A percentile compares a stretch with the other conserved stretches of the same genome.
Evolutionary conservation across 129 eudicot genomes (phyloP).

Genomic region (Erigeron canadensis): DNA sequence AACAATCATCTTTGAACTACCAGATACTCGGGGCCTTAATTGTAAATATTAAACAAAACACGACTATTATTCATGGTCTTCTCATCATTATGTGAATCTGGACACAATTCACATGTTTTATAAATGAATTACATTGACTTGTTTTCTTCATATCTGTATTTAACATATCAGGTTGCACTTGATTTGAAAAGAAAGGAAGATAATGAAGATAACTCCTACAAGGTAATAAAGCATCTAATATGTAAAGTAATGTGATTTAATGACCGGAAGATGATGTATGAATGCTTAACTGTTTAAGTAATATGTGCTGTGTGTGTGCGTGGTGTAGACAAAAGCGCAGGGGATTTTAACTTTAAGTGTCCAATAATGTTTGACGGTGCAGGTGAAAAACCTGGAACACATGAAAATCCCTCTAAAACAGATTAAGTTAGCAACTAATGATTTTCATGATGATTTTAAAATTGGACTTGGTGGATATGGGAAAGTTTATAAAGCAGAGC

Average conservation of each 20-base stretch:
- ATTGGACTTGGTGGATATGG: slow-evolving; percentile 36
- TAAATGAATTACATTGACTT: not conserved
- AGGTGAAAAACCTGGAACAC: slow-evolving; percentile 34
- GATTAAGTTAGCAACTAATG: slow-evolving; percentile 30
- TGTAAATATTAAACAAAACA: not conserved
- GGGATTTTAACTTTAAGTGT: not conserved
- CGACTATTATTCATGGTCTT: too few species aligned
- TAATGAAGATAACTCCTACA: slow-evolving; percentile 25
- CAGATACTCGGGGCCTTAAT: not conserved
- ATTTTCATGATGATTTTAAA: slow-evolving; percentile 33
- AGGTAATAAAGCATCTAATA: slow-evolving; percentile 12
- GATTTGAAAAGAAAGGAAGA: slow-evolving; percentile 15
- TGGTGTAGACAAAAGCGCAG: not conserved
- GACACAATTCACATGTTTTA: not conserved
- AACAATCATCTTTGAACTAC: too few species aligned
- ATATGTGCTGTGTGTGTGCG: not conserved
- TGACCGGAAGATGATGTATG: not conserved
- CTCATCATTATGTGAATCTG: not conserved
- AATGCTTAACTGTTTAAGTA: too few species aligned
- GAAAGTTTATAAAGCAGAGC: slow-evolving; percentile 34
- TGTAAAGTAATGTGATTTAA: not conserved
- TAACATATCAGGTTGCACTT: slow-evolving; percentile 13
- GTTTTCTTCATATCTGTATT: not conserved
- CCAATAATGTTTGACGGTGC: not conserved
- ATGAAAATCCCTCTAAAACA: slow-evolving; percentile 33